Evolutionary conservation across 495 filamentous ascomycete genomes (phyloP).

Genomic region (Talaromyces thailandensis): DNA sequence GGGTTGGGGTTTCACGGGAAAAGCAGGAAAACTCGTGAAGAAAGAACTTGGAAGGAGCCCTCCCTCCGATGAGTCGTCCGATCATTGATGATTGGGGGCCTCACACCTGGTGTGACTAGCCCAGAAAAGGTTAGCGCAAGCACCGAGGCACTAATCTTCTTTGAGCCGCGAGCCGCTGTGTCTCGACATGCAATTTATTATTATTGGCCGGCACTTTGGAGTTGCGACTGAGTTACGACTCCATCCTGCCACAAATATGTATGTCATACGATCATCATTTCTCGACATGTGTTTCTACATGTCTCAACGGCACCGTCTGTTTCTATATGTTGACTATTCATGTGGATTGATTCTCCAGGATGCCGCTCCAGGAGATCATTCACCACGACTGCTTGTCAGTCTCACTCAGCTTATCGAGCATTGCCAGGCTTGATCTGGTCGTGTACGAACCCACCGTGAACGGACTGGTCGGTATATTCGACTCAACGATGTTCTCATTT

Average conservation of each 20-base stretch:
- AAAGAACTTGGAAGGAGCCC: neutral
- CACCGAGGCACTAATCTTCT: neutral
- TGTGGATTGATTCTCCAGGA: neutral
- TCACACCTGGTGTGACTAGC: neutral
- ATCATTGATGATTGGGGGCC: neutral
- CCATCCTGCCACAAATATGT: neutral
- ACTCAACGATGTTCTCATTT: neutral
- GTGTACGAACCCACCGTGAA: neutral
- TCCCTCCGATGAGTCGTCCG: too few species aligned
- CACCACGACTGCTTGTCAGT: neutral
- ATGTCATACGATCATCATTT: neutral
- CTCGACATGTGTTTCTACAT: neutral
- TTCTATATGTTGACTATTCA: neutral
- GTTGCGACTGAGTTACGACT: neutral
- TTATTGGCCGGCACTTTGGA: too few species aligned
- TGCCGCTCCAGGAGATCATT: neutral
- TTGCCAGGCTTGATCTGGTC: neutral
- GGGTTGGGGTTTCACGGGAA: constrained; percentile 2
- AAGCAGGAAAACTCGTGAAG: neutral
- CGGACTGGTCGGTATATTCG: neutral
- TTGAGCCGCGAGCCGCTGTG: neutral
- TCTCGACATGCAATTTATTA: neutral
- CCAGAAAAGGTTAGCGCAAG: neutral
- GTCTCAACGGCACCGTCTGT: neutral
- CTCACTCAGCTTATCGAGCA: neutral